Evolutionary conservation across 2,329 filamentous ascomycete genomes (phyloP).

Genomic region (Fusarium ramigenum): DNA sequence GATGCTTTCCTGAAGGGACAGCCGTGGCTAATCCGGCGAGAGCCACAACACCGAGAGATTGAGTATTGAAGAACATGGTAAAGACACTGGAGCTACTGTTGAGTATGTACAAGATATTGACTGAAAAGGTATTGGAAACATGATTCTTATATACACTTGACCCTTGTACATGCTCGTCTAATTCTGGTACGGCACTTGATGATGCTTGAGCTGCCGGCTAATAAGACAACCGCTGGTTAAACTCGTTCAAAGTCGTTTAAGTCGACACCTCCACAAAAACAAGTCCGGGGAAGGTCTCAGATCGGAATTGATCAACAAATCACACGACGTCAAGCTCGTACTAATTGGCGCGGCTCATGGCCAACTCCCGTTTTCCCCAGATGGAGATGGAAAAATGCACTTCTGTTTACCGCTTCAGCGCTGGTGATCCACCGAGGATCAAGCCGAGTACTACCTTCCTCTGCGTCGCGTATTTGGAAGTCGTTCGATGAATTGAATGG

Average conservation of each 20-base stretch:
- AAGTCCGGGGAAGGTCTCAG: conserved; percentile 12
- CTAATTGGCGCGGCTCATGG: conserved; percentile 9
- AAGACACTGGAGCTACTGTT: not conserved
- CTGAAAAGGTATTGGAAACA: not conserved
- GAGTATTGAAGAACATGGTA: conserved; percentile 11
- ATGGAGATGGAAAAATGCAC: not conserved
- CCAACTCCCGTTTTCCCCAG: not conserved
- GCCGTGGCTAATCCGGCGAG: conserved; percentile 6
- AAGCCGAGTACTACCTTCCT: conserved; percentile 11
- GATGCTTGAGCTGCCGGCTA: conserved; percentile 4
- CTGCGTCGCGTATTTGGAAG: not conserved
- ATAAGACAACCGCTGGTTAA: conserved; percentile 18
- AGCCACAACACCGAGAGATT: conserved; percentile 17
- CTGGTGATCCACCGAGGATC: not conserved
- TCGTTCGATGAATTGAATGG: conserved; percentile 3
- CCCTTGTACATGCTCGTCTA: not conserved
- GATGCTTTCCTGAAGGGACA: conserved; percentile 2
- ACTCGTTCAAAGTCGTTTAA: conserved; percentile 12
- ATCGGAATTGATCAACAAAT: conserved; percentile 12
- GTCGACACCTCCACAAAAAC: conserved; percentile 7
- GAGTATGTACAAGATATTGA: not conserved
- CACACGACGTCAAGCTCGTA: not conserved
- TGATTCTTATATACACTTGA: conserved; percentile 1
- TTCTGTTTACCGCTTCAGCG: not conserved
- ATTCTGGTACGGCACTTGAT: not conserved